Percentiles rank a stretch among this genome's conserved stretches.
These are phyloP conservation scores for Canavalia gladiata DNA, from an alignment of 306 rosid genomes.

Conservation along the genomic window DNA sequence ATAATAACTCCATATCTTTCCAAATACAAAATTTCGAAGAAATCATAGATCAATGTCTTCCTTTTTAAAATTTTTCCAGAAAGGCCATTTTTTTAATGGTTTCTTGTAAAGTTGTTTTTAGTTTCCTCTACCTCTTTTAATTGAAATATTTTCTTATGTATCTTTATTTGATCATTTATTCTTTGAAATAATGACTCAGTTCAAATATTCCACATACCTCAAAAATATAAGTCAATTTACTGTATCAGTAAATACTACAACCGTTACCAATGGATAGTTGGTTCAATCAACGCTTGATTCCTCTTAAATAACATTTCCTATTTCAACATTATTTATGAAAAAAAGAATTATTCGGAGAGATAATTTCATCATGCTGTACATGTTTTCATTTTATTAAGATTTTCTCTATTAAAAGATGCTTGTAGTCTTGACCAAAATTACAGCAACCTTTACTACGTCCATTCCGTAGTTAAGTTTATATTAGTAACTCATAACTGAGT, in stretches of 20 bases:
- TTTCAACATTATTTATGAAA: too few species aligned
- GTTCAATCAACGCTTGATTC: too few species aligned
- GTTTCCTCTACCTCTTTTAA: neutral
- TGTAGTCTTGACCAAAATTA: too few species aligned
- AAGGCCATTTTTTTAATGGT: neutral
- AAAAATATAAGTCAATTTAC: neutral
- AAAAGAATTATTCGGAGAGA: too few species aligned
- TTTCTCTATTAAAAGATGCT: too few species aligned
- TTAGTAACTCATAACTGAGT: neutral
- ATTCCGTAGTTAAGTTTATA: neutral
- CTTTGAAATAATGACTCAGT: neutral
- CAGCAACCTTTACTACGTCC: too few species aligned
- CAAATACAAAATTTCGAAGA: neutral
- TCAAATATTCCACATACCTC: neutral
- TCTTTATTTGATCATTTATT: slow-evolving; percentile 1
- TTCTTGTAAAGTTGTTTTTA: neutral
- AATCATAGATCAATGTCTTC: neutral
- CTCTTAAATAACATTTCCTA: too few species aligned
- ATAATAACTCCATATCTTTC: neutral
- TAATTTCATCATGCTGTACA: too few species aligned
- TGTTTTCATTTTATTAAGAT: too few species aligned
- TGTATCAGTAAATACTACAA: neutral
- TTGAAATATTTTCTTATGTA: neutral
- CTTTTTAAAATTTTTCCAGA: neutral
- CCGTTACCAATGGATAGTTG: too few species aligned